Conservation (phyloP, 768 basidiomycete genomes). For the Boletus rex-veris region DNA sequence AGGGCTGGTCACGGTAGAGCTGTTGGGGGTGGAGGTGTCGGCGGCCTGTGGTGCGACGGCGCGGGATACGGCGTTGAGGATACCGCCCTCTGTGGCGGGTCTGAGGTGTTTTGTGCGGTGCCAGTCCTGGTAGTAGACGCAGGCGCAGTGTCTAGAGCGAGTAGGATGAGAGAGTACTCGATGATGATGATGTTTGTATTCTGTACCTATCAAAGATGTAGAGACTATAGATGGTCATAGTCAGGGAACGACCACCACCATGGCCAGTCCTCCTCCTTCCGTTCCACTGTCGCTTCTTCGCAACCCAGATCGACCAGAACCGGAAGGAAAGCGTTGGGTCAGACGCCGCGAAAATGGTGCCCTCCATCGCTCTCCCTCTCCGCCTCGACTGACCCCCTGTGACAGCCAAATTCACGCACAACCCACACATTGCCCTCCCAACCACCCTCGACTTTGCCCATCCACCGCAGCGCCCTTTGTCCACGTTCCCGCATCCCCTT, state of each 20-base stretch:
- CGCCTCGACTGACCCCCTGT: not conserved
- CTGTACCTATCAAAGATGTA: conserved; percentile 87
- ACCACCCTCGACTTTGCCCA: conserved; percentile 52
- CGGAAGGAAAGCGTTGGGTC: conserved; percentile 76
- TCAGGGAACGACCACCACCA: not conserved
- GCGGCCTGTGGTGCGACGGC: conserved; percentile 44
- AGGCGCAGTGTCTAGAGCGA: conserved; percentile 72
- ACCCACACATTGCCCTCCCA: conserved; percentile 69
- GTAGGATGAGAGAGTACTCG: too few relatives aligned
- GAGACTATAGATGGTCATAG: conserved; percentile 82
- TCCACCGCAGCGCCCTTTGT: conserved; percentile 38
- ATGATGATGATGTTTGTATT: not conserved
- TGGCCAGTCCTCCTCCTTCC: not conserved
- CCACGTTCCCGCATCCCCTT: conserved; percentile 76
- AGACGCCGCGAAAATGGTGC: conserved; percentile 75
- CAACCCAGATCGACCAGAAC: conserved; percentile 55
- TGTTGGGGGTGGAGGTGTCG: conserved; percentile 32
- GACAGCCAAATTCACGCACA: conserved; percentile 66
- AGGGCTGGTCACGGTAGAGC: conserved; percentile 51
- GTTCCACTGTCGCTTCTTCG: conserved; percentile 68
- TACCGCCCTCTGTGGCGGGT: conserved; percentile 66
- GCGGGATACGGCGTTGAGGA: conserved; percentile 78
- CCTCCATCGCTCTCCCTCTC: not conserved
- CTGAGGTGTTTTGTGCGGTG: conserved; percentile 74
- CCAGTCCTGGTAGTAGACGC: conserved; percentile 96